A percentile compares a stretch with the other conserved stretches of the same genome.
These are phyloP conservation scores for Misopates orontium DNA, from an alignment of 257 asterid species.

Conservation along the genomic window DNA sequence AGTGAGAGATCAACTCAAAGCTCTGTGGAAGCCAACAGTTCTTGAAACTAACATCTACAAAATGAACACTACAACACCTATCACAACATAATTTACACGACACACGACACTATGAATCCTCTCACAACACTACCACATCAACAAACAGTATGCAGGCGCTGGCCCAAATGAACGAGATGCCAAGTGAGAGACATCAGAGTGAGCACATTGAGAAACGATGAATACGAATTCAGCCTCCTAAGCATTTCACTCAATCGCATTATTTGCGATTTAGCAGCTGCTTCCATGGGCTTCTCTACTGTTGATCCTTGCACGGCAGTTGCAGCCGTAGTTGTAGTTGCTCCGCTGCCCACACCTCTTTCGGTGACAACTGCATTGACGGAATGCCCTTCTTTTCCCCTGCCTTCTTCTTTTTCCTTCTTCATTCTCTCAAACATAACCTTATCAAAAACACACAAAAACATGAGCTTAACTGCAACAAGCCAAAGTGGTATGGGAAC, in stretches of 20 bases:
- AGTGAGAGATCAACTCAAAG: too few relatives aligned
- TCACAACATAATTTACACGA: not conserved
- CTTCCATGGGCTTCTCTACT: conserved; percentile 6
- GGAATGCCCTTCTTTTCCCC: conserved; percentile 30
- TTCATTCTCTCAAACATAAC: conserved; percentile 70
- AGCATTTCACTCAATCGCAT: conserved; percentile 36
- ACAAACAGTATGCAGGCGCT: conserved; percentile 27
- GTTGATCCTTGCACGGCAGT: too few relatives aligned
- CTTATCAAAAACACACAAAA: conserved; percentile 28
- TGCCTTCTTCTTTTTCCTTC: conserved; percentile 73
- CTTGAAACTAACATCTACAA: too few relatives aligned
- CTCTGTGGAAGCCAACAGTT: too few relatives aligned
- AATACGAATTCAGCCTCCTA: conserved; percentile 51
- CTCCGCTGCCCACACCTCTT: conserved; percentile 18
- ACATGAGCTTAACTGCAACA: too few relatives aligned
- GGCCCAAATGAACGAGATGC: conserved; percentile 61
- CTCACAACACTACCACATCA: not conserved
- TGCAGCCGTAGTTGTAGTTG: conserved; percentile 27
- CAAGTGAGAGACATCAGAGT: conserved; percentile 56
- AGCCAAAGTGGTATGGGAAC: too few relatives aligned
- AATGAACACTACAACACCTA: too few relatives aligned
- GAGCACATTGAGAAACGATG: conserved; percentile 64
- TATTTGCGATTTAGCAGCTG: conserved; percentile 31
- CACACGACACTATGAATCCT: not conserved
- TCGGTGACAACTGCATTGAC: not conserved